Conservation (phyloP, 2,329 filamentous ascomycete genomes). For the Tolypocladium album region DNA sequence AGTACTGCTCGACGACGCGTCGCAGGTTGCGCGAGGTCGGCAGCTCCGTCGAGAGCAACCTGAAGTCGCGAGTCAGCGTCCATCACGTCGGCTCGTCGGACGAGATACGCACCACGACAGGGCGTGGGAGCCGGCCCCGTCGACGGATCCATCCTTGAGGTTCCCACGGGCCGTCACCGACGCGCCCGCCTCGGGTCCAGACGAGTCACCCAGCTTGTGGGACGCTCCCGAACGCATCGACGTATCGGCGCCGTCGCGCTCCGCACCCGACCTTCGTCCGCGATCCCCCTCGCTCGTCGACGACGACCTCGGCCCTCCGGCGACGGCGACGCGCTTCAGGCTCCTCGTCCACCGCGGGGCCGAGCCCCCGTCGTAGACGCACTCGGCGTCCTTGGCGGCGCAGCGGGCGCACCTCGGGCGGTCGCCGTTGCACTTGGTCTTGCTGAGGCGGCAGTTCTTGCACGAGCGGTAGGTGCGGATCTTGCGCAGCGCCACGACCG, state of each 20-base stretch:
- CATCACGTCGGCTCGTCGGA: neutral
- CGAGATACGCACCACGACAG: constrained; percentile 1
- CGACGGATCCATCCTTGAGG: neutral
- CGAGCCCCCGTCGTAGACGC: constrained; percentile 26
- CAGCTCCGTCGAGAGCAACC: constrained; percentile 22
- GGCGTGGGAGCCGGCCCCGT: neutral
- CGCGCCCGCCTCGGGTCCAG: neutral
- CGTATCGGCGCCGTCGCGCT: constrained; percentile 1
- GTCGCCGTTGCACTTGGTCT: constrained; percentile 31
- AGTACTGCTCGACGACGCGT: constrained; percentile 25
- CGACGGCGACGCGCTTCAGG: constrained; percentile 12
- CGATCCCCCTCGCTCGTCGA: neutral
- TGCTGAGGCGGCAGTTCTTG: constrained; percentile 26
- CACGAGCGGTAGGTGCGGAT: constrained; percentile 30
- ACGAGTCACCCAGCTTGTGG: neutral
- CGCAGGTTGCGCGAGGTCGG: constrained; percentile 22
- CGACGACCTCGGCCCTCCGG: neutral
- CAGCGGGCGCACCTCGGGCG: constrained; percentile 27
- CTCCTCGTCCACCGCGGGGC: constrained; percentile 25
- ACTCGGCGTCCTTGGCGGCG: constrained; percentile 20
- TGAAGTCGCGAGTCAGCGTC: constrained; percentile 2
- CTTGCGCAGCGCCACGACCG: constrained; percentile 22
- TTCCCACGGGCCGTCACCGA: neutral
- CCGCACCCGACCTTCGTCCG: neutral
- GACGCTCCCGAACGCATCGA: neutral